Evolutionary conservation across 768 basidiomycete species (phyloP).

Genomic region (Psilocybe sp.): DNA sequence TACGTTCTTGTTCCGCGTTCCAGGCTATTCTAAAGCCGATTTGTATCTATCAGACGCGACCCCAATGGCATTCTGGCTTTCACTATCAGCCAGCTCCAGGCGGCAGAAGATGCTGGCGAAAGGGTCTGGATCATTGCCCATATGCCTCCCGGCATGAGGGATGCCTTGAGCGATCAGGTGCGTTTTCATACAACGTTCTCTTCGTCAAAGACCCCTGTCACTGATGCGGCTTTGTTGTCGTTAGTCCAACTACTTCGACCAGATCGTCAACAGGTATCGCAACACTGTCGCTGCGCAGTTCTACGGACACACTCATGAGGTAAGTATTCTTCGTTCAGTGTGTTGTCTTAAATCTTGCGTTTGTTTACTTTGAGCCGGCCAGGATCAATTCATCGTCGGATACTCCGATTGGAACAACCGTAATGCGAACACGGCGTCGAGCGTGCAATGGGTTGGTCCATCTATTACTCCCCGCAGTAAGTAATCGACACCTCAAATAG

Average conservation of each 20-base stretch:
- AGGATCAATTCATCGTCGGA: constrained; percentile 56
- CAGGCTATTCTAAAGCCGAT: too few relatives aligned
- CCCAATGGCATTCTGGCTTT: constrained; percentile 58
- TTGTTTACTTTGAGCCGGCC: too few relatives aligned
- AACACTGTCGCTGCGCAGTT: constrained; percentile 56
- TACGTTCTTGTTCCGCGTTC: background rate
- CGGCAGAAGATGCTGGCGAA: constrained; percentile 53
- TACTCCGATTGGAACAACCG: constrained; percentile 50
- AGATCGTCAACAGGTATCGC: constrained; percentile 54
- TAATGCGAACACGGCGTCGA: constrained; percentile 38
- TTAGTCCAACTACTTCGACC: constrained; percentile 59
- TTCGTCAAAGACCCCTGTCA: background rate
- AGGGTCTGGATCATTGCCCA: constrained; percentile 60
- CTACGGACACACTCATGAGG: constrained; percentile 51
- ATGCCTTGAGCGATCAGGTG: constrained; percentile 49
- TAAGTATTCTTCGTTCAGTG: too few relatives aligned
- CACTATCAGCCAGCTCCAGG: constrained; percentile 46
- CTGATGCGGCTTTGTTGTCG: background rate
- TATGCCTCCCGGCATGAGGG: constrained; percentile 45
- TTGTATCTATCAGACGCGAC: constrained; percentile 30
- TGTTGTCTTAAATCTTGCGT: too few relatives aligned
- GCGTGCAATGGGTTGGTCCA: constrained; percentile 46
- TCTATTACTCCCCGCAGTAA: constrained; percentile 53
- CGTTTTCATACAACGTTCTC: background rate
- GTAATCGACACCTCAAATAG: constrained; percentile 8